Conservation (phyloP, 2,329 filamentous ascomycete genomes). For the Diplodia sapinea region DNA sequence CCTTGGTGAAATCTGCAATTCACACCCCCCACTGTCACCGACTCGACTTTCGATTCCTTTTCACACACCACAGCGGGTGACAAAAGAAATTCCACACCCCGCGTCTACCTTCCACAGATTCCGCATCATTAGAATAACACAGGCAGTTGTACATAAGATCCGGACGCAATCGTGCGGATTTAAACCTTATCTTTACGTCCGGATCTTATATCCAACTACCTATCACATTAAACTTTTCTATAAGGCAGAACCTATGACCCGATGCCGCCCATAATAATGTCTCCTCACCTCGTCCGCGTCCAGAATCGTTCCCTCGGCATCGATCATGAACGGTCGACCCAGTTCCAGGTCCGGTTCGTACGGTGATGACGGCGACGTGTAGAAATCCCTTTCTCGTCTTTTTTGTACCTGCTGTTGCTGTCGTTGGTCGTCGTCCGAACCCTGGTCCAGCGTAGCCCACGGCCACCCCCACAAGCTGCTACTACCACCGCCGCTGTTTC, state of each 20-base stretch:
- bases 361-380: background rate
- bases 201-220: too few relatives aligned
- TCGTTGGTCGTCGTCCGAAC: background rate
- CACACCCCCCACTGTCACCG: too few relatives aligned
- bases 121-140: too few relatives aligned
- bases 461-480: background rate
- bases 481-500: background rate
- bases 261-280: background rate
- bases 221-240: too few relatives aligned
- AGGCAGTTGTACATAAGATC: too few relatives aligned
- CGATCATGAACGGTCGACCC: conserved; percentile 10
- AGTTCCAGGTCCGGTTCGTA: conserved; percentile 7
- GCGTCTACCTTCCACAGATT: too few relatives aligned
- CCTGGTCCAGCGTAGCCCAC: background rate
- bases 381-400: background rate
- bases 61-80: too few relatives aligned
- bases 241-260: background rate
- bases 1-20: background rate
- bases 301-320: background rate
- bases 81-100: too few relatives aligned
- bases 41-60: too few relatives aligned
- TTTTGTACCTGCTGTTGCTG: background rate
- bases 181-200: too few relatives aligned
- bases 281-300: conserved; percentile 2
- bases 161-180: too few relatives aligned